phyloP scores from a whole-genome alignment of 2,329 filamentous ascomycete species.

The Colletotrichum gloeosporioides region DNA sequence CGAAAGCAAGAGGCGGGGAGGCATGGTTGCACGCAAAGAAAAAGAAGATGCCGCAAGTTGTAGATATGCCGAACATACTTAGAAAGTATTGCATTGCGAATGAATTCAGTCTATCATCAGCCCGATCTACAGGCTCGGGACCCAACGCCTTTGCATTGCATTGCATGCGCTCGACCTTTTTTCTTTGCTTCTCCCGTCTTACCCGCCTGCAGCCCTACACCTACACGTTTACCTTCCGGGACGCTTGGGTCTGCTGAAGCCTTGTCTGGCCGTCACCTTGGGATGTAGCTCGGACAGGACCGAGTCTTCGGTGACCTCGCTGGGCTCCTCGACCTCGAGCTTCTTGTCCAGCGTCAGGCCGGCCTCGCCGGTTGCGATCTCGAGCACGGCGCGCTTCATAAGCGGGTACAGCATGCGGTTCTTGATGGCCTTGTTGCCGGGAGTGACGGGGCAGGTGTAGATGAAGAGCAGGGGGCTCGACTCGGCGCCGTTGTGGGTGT shows the following conservation, averaged over 20 bases:
- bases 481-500: slow-evolving; percentile 58
- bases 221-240: slow-evolving; percentile 63
- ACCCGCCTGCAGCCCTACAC: neutral
- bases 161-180: neutral
- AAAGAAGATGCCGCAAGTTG: neutral
- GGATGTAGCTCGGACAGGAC: slow-evolving; percentile 73
- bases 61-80: neutral
- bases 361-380: slow-evolving; percentile 69
- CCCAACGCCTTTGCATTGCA: neutral
- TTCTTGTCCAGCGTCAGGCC: slow-evolving; percentile 73
- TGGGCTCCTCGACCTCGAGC: slow-evolving; percentile 70
- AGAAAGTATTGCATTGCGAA: slow-evolving; percentile 5
- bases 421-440: slow-evolving; percentile 73
- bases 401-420: slow-evolving; percentile 85
- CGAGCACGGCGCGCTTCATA: slow-evolving; percentile 70
- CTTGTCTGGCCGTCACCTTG: slow-evolving; percentile 68
- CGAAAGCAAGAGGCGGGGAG: neutral
- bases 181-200: neutral
- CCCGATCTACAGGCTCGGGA: slow-evolving; percentile 7
- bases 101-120: slow-evolving; percentile 8
- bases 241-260: slow-evolving; percentile 80
- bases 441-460: slow-evolving; percentile 77
- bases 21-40: neutral
- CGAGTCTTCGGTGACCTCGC: slow-evolving; percentile 71
- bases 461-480: slow-evolving; percentile 75